Evolutionary conservation across 345 rosid species (phyloP).

Genomic region (Lepidium aucheri): DNA sequence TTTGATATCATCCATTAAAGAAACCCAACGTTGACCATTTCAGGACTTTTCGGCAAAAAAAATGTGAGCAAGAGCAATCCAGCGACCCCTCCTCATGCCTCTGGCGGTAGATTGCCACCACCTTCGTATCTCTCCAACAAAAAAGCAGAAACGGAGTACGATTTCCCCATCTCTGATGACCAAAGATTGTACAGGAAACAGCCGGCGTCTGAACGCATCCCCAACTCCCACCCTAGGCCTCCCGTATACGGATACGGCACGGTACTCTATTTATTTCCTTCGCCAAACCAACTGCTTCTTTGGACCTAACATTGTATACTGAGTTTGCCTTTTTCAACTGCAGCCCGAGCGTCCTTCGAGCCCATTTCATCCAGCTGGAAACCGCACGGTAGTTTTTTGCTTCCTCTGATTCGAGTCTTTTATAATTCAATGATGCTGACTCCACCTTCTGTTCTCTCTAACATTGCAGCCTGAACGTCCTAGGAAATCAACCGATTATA

Average conservation of each 20-base stretch:
- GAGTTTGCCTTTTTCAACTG: not conserved
- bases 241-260: constrained; percentile 13
- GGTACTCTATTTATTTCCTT: constrained; percentile 1
- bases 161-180: constrained; percentile 1
- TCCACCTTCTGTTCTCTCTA: not conserved
- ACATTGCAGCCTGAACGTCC: constrained; percentile 21
- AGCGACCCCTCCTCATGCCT: constrained; percentile 1
- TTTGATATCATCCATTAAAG: not conserved
- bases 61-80: constrained; percentile 13
- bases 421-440: not conserved
- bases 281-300: not conserved
- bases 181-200: constrained; percentile 11
- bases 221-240: constrained; percentile 25
- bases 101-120: not conserved
- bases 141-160: constrained; percentile 12
- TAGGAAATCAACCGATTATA: constrained; percentile 5
- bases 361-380: constrained; percentile 14
- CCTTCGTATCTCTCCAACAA: constrained; percentile 9
- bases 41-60: constrained; percentile 20
- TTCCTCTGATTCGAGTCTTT: not conserved
- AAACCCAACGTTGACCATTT: not conserved
- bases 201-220: constrained; percentile 25
- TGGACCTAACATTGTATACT: not conserved
- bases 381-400: constrained; percentile 10
- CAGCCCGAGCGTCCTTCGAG: constrained; percentile 22